A percentile compares a stretch with the other conserved stretches of the same genome.
phyloP scores from a whole-genome alignment of 345 rosid genomes.

The Pugionium dolabratum region DNA sequence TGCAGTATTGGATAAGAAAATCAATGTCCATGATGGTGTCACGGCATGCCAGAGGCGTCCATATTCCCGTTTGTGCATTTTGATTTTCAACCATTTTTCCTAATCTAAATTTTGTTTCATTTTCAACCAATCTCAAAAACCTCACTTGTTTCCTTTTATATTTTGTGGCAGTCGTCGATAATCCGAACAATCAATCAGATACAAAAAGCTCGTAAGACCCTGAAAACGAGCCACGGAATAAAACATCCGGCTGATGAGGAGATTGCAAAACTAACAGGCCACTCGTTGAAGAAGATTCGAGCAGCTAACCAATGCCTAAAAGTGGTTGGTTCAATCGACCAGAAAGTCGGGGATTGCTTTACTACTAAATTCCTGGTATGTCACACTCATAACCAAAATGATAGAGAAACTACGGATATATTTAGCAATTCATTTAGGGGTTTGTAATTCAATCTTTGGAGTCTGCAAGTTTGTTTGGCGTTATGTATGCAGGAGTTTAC shows the following conservation, averaged over 20 bases:
- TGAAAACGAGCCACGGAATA: conserved; percentile 49
- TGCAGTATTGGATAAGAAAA: conserved; percentile 82
- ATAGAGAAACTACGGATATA: background rate
- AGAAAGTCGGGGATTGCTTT: conserved; percentile 54
- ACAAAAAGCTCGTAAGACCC: conserved; percentile 63
- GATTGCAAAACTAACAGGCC: conserved; percentile 61
- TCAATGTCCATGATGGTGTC: conserved; percentile 64
- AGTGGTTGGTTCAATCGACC: conserved; percentile 78
- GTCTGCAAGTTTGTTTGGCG: background rate
- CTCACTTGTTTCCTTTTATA: conserved; percentile 20
- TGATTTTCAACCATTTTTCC: background rate
- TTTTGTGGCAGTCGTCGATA: conserved; percentile 44
- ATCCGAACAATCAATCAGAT: conserved; percentile 57
- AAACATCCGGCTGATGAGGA: conserved; percentile 60
- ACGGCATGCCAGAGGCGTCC: conserved; percentile 62
- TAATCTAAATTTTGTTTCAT: conserved; percentile 23
- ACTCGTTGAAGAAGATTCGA: conserved; percentile 62
- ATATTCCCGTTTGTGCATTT: conserved; percentile 60
- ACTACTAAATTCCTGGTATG: conserved; percentile 63
- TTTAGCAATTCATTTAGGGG: background rate
- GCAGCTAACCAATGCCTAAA: conserved; percentile 68
- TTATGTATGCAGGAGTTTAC: conserved; percentile 54
- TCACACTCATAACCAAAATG: background rate
- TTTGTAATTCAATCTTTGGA: too few relatives aligned
- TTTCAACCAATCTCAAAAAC: background rate